A percentile compares a stretch with the other conserved stretches of the same genome.
phyloP scores from a whole-genome alignment of 2,329 filamentous ascomycete species.

The Trichophyton mentagrophytes region DNA sequence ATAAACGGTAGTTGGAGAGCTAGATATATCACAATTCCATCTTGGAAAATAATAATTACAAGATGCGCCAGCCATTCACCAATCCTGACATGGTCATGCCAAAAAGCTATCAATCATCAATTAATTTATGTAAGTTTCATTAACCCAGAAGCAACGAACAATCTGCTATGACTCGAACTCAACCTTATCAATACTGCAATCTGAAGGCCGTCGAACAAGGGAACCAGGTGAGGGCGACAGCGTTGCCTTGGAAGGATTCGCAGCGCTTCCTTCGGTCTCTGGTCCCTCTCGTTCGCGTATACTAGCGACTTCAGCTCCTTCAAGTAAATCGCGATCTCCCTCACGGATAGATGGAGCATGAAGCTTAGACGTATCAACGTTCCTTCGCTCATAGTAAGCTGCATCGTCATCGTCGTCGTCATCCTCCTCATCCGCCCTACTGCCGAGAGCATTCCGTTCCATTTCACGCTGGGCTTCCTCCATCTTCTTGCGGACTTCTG shows the following conservation, averaged over 20 bases:
- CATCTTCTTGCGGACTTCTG: conserved; percentile 82
- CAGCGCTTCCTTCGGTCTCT: conserved; percentile 5
- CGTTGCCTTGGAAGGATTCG: neutral
- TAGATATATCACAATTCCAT: neutral
- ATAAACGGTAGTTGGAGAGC: neutral
- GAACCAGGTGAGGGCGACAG: conserved; percentile 10
- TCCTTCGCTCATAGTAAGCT: conserved; percentile 26
- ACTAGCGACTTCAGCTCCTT: conserved; percentile 34
- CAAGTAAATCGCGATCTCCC: conserved; percentile 45
- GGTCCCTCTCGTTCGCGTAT: conserved; percentile 23
- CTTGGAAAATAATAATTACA: neutral
- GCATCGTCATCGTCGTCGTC: conserved; percentile 41
- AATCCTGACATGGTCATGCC: neutral
- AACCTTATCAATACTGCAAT: conserved; percentile 25
- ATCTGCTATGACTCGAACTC: conserved; percentile 22
- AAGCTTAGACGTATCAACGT: conserved; percentile 10
- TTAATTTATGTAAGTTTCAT: neutral
- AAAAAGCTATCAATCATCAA: neutral
- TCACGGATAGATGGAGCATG: conserved; percentile 20
- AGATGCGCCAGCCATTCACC: neutral
- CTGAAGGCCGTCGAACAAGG: conserved; percentile 14
- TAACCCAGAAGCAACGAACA: neutral
- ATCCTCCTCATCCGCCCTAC: conserved; percentile 58
- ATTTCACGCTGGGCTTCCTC: conserved; percentile 89
- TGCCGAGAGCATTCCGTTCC: conserved; percentile 62